These are phyloP conservation scores for Telopea speciosissima DNA, from an alignment of 177 flowering plant species.

Conservation along the genomic window DNA sequence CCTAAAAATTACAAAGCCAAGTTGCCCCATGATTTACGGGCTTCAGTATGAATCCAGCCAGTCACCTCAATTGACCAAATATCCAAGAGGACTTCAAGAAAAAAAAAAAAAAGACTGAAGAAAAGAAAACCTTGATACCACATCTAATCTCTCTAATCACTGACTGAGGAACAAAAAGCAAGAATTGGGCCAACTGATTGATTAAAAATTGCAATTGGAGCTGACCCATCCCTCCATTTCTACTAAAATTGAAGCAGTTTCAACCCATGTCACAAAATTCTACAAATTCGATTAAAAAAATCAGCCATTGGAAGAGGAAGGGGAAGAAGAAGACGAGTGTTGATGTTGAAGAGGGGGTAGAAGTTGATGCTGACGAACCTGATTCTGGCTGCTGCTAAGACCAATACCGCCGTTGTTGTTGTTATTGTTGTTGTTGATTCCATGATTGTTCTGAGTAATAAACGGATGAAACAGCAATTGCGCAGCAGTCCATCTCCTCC, in stretches of 20 bases:
- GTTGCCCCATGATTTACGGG: not conserved
- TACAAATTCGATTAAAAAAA: not conserved
- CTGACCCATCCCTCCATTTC: slow-evolving; percentile 14
- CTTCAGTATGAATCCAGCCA: slow-evolving; percentile 3
- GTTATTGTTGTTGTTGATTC: not conserved
- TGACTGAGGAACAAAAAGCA: slow-evolving; percentile 2
- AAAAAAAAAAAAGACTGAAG: not conserved
- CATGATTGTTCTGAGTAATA: slow-evolving; percentile 1
- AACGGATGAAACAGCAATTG: slow-evolving; percentile 26
- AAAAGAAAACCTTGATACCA: not conserved
- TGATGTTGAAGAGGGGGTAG: slow-evolving; percentile 2
- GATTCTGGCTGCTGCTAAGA: not conserved
- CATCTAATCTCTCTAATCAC: not conserved
- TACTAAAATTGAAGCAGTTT: slow-evolving; percentile 3
- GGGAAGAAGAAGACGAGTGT: slow-evolving; percentile 5
- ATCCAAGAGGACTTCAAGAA: not conserved
- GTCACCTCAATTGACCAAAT: not conserved
- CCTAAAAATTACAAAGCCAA: slow-evolving; percentile 2
- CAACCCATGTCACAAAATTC: not conserved
- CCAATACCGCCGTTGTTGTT: not conserved
- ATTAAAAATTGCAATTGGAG: slow-evolving; percentile 8
- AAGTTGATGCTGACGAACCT: not conserved
- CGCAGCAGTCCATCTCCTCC: slow-evolving; percentile 26
- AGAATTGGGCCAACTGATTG: not conserved
- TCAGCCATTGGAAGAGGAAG: slow-evolving; percentile 4